Conservation (phyloP, 139 green algal species). For the Limnomonas spitsbergensis region DNA sequence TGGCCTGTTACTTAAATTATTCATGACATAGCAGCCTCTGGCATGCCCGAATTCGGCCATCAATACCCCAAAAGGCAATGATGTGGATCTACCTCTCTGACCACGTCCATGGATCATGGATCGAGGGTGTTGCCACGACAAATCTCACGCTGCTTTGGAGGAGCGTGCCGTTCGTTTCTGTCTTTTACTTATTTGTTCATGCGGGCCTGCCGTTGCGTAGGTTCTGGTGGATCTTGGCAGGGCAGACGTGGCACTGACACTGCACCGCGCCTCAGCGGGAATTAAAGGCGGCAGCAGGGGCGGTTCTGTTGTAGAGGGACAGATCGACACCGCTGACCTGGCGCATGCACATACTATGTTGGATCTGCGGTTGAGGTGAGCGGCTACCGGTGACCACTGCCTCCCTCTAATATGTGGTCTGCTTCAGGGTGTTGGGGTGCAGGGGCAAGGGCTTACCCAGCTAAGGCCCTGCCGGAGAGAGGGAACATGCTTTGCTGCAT, state of each 20-base stretch:
- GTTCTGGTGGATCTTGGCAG: not conserved
- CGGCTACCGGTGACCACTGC: not conserved
- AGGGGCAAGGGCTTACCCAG: not conserved
- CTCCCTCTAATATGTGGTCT: not conserved
- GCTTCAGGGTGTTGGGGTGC: no score
- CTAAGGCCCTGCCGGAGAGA: not conserved
- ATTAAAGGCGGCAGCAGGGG: not conserved
- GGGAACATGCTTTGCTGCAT: not conserved
- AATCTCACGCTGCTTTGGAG: no score
- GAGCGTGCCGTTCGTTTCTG: no score
- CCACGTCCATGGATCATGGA: no score
- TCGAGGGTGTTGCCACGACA: no score
- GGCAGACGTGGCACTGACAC: constrained; percentile 3
- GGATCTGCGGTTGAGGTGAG: constrained; percentile 11
- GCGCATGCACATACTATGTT: not conserved
- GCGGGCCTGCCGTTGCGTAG: no score
- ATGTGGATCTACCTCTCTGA: no score
- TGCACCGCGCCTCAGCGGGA: not conserved
- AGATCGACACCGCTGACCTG: not conserved
- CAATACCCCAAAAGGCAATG: no score
- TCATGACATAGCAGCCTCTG: no score
- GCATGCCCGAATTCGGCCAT: no score
- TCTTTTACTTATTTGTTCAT: no score
- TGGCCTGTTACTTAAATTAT: no score
- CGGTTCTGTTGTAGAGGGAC: not conserved